Conservation (phyloP, 805 yeast genomes). For the Yarrowia sp. region DNA sequence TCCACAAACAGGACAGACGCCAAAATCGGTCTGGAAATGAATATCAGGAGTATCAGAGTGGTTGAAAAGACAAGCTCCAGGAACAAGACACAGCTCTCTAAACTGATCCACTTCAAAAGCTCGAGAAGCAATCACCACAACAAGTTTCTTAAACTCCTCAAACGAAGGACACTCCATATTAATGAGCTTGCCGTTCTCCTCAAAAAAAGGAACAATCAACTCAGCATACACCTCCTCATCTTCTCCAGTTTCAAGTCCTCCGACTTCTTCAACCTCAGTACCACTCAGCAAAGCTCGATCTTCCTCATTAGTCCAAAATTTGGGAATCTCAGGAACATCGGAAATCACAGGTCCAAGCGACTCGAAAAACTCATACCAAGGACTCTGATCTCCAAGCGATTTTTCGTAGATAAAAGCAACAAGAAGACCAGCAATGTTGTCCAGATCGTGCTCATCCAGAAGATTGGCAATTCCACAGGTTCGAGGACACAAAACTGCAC, state of each 20-base stretch:
- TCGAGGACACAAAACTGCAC: constrained; percentile 37
- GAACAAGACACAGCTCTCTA: constrained; percentile 75
- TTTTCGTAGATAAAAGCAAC: constrained; percentile 72
- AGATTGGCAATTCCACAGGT: constrained; percentile 59
- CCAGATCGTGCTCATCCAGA: constrained; percentile 55
- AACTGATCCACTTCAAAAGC: constrained; percentile 78
- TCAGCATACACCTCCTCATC: constrained; percentile 43
- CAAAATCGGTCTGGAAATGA: constrained; percentile 58
- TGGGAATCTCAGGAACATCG: constrained; percentile 49
- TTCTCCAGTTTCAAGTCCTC: constrained; percentile 54
- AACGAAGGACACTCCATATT: constrained; percentile 33
- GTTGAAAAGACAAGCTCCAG: constrained; percentile 88
- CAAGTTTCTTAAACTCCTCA: constrained; percentile 28
- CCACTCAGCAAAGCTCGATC: constrained; percentile 49
- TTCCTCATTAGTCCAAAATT: constrained; percentile 59
- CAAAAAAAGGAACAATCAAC: constrained; percentile 39
- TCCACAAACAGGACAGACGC: constrained; percentile 56
- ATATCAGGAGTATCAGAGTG: constrained; percentile 64
- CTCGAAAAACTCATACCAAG: constrained; percentile 70
- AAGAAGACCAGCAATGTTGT: constrained; percentile 66
- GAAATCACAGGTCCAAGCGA: constrained; percentile 42
- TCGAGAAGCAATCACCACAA: constrained; percentile 51
- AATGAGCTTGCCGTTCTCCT: constrained; percentile 19
- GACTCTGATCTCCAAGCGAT: constrained; percentile 58
- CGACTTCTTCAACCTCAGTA: constrained; percentile 61